Base-by-base conservation (phyloP, 306 rosid genomes). In the Cucurbita maxima region DNA sequence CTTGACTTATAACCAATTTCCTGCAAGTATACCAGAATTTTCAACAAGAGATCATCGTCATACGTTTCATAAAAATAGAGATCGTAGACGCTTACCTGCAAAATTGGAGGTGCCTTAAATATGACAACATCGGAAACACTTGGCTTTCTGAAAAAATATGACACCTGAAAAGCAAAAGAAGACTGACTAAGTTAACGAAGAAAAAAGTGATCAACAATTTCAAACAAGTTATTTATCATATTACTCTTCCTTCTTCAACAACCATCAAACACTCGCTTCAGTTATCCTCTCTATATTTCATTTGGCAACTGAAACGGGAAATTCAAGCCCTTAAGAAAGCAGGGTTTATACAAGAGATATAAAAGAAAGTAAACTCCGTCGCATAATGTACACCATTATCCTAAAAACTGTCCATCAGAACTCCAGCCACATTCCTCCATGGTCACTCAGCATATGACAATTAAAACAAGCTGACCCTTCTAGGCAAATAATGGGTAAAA, bases 111-210 rank as follows among this genome's bases (percentile, higher is more conserved):
- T 72, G 91, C 92, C 84, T 84, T 91, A 73, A 94, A 94, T 59
- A 91, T 89, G 41, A 94, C 97, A 38, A 94, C 88, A 81, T 94
- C 99, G 45, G 99, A 91, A 82, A 91, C 92, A 72, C 86, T 87
- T 15, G 99, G 99, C 77, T 85, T 89, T 72, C 97, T 83, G 67
- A 94, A 94, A 79, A 86, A 50, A 72, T 86, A 94, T 3, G 99
- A 91, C 76, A 94, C 89, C 99, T 94, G 95, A 69, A 25, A 36
- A 37, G 60, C 13, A 73, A 80, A 47, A 25, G 80, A 76, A 64
- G 55, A 13, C 30, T 20, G 52, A 75, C 76, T 13, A 4, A 61
- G 47, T 43, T 19, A 73, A 73, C 19, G 0, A 20, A 73, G 51
- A 54, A 68, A 71, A 53, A 66, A 9, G 47, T 15, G 6, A 30